phyloP scores from a whole-genome alignment of 257 asterid genomes.

The Nicotiana undulata region DNA sequence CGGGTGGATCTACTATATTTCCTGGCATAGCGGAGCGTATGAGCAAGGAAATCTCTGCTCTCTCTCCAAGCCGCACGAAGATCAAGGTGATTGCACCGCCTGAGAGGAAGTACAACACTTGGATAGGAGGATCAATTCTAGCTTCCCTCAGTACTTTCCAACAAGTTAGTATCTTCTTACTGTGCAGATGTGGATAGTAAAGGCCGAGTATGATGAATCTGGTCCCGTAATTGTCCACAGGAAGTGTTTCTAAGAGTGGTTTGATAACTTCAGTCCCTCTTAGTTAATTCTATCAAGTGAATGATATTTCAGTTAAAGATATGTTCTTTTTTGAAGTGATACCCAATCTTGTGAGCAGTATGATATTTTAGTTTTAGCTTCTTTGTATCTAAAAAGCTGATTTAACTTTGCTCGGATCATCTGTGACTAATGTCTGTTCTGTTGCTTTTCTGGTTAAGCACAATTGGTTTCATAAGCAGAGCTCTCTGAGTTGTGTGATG shows the following conservation, averaged over 20 bases:
- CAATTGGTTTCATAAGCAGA: too few species aligned
- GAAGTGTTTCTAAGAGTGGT: conserved; percentile 7
- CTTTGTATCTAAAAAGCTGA: too few species aligned
- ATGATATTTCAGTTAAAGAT: background rate
- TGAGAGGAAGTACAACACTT: background rate
- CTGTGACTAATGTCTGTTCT: too few species aligned
- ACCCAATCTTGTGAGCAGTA: too few species aligned
- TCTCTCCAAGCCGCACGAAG: background rate
- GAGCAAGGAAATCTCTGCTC: conserved; percentile 3
- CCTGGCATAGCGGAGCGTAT: background rate
- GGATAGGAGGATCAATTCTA: background rate
- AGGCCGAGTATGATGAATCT: conserved; percentile 12
- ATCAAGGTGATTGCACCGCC: background rate
- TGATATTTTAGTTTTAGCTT: too few species aligned
- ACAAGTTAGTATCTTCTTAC: background rate
- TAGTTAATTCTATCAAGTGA: background rate
- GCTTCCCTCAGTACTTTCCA: background rate
- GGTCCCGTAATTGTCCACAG: conserved; percentile 7
- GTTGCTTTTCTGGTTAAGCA: too few species aligned
- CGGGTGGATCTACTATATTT: background rate
- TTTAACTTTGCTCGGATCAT: too few species aligned
- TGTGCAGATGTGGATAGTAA: conserved; percentile 6
- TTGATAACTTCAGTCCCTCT: background rate
- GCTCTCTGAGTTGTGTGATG: background rate
- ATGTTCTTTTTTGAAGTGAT: background rate